Evolutionary conservation across 371 early-diverging fungal genomes (phyloP), one percentile per base, ranked within the genome.

Genomic region (Coemansia sp.): DNA sequence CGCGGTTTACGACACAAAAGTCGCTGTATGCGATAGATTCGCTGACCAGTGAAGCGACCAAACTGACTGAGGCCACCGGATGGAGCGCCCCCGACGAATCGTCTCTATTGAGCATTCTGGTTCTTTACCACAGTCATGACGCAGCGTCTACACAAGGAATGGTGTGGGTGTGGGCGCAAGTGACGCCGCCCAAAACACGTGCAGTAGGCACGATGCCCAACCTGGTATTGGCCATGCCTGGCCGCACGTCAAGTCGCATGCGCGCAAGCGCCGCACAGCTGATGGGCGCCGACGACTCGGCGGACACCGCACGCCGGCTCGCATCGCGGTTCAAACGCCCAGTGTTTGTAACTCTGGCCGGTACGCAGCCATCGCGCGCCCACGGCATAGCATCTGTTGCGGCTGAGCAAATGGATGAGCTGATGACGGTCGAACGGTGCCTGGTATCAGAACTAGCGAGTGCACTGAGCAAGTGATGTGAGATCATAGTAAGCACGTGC

Each of bases 121-220:
- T 78, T 16, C 53, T 78, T 68, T 9, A 56, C 26, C 74, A 78
- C 53, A 48, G 68, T 30, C 16, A 14, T 1, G 28, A 18, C 23
- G 25, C 14, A 16, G 7, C 48, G 23, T 42, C 40, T 2, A 37
- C 51, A 33, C 26, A 30, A n/a, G 69, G 77, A 23, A 68, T 78
- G 74, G 66, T 78, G 37, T 72, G 73, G 78, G 67, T 65, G 57
- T 78, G 78, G 78, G 78, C 73, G 26, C 75, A 72, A 54, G 23
- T 64, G 47, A 51, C 74, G 52, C 61, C 50, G 40, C 62, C 62
- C 51, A 26, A 25, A 28, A 23, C 33, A 50, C 39, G 52, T 58
- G 58, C 25, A 7, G 5, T 52, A 0, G 66, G 64, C 8, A 30
- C 69, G 11, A 65, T 78, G 69, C 25, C 59, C 53, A 72, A 65